Evolutionary conservation across 2,329 filamentous ascomycete species (phyloP), one percentile per base, ranked within the genome.

Genomic region (Penicillium glabrum): DNA sequence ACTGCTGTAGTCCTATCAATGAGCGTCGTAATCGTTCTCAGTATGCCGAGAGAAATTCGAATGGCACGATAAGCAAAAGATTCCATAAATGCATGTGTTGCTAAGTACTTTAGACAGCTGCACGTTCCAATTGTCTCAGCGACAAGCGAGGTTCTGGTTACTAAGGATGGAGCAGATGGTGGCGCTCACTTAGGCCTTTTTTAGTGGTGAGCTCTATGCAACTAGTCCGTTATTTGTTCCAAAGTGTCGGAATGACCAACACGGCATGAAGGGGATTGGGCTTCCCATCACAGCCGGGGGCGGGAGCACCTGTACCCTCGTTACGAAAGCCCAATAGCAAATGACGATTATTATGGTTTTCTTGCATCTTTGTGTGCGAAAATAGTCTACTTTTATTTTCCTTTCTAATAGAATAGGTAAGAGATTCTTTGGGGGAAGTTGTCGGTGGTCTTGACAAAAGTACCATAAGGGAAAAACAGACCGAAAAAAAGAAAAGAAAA

Each of bases 181-280:
- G 61, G 61, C 54, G 61, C 57, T 44, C 51, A 24, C 13, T 16
- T 19, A n/a, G 35, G 14, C 47, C 8, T 2, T 24, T 39, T 4
- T 49, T 21, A 49, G 21, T 49, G 47, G 47, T 39, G 37, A 41
- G 19, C 19, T 21, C 14, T 39, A 27, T 21, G 23, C 27, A 16
- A 23, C 19, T 37, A 39, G 16, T 48, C 11, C 8, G n/a, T 39
- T 23, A 49, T 37, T 48, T 23, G 21, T 37, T 21, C 35, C 19
- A 21, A 37, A 2, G 37, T 48, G 53, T 37, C 61, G 54, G 56
- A 59, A 59, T 61, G 56, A 56, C 61, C 48, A 63, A 56, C 29
- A 31, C 29, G 13, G 29, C 47, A 59, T 59, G 58, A 57, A 58
- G 54, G 57, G 54, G 51, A 46, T 49, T 49, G 46, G 16, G 23